A percentile compares a stretch with the other conserved stretches of the same genome.
These are phyloP conservation scores for Carex sylvatica DNA, from an alignment of 202 grass and related monocot species.

Conservation along the genomic window DNA sequence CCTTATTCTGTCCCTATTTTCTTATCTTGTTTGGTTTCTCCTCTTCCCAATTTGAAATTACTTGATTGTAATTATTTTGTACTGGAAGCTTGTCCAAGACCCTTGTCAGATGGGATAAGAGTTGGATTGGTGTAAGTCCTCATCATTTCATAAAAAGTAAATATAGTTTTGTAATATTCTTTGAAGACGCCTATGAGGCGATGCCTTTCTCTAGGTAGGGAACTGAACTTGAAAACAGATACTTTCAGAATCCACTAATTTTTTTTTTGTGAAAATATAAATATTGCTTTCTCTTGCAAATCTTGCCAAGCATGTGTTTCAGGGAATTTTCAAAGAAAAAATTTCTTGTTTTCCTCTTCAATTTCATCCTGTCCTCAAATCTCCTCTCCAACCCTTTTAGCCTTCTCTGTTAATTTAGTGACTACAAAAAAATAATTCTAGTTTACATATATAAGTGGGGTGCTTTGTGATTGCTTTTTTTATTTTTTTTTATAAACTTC, in stretches of 20 bases:
- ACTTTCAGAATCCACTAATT: not conserved
- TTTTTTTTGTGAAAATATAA: not conserved
- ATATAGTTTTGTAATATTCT: not conserved
- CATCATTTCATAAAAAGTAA: not conserved
- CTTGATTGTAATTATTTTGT: not conserved
- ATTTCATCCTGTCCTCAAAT: not conserved
- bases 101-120: not conserved
- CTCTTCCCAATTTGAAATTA: not conserved
- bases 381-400: not conserved
- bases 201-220: not conserved
- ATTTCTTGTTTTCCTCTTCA: not conserved
- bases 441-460: not conserved
- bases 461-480: not conserved
- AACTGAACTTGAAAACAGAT: not conserved
- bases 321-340: not conserved
- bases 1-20: not conserved
- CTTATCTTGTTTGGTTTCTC: not conserved
- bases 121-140: not conserved
- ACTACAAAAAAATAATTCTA: conserved; percentile 1
- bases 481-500: not conserved
- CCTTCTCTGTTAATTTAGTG: not conserved
- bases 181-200: not conserved
- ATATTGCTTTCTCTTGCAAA: not conserved
- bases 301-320: not conserved
- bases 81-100: not conserved